Base-by-base conservation (phyloP, 2,329 filamentous ascomycete genomes). In the Exophiala xenobiotica region DNA sequence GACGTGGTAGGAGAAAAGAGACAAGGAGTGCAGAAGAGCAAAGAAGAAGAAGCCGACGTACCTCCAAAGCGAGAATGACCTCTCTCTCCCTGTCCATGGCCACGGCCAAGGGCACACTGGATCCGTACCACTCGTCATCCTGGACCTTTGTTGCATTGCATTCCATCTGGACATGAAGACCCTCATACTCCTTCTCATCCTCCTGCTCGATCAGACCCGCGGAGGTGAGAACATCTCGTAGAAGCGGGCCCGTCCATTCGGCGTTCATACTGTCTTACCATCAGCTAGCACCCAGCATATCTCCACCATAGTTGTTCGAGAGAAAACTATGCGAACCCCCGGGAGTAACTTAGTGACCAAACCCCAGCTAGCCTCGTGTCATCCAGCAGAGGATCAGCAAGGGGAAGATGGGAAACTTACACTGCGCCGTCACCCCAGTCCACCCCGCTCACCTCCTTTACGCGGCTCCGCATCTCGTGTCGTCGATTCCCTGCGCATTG, bases 401-500 rank as follows among this genome's bases (percentile, higher is more conserved):
- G n/a, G n/a, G n/a, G n/a, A n/a, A n/a, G n/a, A n/a, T n/a, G n/a
- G n/a, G n/a, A 2, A 14, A 14, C 31, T 9, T 35, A 35, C 16
- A 82, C 74, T 0, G 80, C 80, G 31, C 75, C 79, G 57, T 81
- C 79, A 26, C 72, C 72, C 80, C 80, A 83, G 59, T 83, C 78
- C 33, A 83, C 74, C 0, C 80, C 80, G 29, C 73, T 67, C 3
- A 83, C 79, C 63, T 82, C 80, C 59, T 79, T 80, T n/a, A 82
- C 63, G 53, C 74, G 68, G 1, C 77, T 82, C 16, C 79, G 76
- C 79, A 83, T 82, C 1, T 78, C 79, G 60, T 82, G 79, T 5
- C 80, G 74, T 4, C 80, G 68, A 57, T 83, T 83, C 12, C 80
- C 80, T 2, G 80, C 80, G 54, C 80, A 83, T 67, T 82, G 78